These are phyloP conservation scores for Medicago lupulina DNA, from an alignment of 306 rosid species.

Conservation along the genomic window DNA sequence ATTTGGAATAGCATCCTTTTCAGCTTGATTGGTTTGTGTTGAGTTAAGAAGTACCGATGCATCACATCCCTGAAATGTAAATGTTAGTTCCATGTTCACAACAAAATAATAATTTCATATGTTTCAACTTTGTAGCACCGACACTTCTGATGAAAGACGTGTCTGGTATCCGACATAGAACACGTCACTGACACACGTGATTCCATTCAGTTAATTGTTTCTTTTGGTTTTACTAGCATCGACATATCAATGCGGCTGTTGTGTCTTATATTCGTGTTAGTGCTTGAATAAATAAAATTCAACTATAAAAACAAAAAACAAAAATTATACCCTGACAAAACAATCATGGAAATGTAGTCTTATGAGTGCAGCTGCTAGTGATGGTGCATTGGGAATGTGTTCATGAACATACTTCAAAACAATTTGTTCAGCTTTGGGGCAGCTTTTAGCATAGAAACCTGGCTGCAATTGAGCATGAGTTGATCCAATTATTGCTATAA, in stretches of 20 bases:
- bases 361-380: conserved; percentile 81
- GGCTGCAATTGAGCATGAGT: conserved; percentile 60
- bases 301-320: background rate
- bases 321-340: conserved; percentile 63
- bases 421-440: conserved; percentile 78
- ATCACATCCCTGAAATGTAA: conserved; percentile 77
- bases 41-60: conserved; percentile 80
- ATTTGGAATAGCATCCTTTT: conserved; percentile 65
- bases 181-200: background rate
- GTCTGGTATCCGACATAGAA: background rate
- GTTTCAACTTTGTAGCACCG: background rate
- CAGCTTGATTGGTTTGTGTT: conserved; percentile 58
- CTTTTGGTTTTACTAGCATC: background rate
- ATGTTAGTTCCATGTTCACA: background rate
- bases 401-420: conserved; percentile 55
- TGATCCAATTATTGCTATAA: conserved; percentile 54
- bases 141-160: background rate
- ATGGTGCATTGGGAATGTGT: conserved; percentile 68
- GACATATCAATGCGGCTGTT: background rate
- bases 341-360: conserved; percentile 93
- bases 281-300: background rate
- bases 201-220: too few species aligned
- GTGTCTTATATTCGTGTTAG: too few species aligned
- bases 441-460: conserved; percentile 61
- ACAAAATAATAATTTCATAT: too few species aligned